Evolutionary conservation across 2,329 filamentous ascomycete genomes (phyloP).

Genomic region (Knufia fluminis): DNA sequence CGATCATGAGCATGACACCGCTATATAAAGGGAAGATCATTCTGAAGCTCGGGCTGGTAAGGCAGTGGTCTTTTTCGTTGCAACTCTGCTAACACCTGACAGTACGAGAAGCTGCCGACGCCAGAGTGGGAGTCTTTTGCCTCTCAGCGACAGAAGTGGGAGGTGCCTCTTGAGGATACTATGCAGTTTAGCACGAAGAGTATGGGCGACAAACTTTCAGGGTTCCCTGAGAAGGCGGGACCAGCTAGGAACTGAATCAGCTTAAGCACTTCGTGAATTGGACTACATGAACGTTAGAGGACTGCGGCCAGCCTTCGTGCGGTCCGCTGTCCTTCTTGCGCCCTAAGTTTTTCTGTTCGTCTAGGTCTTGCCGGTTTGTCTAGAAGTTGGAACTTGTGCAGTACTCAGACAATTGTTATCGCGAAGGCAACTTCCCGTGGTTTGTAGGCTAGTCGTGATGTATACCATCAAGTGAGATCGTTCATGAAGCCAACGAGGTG

Average conservation of each 20-base stretch:
- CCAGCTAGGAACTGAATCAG: constrained; percentile 1
- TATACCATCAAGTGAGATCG: too few relatives aligned
- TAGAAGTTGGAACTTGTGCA: too few relatives aligned
- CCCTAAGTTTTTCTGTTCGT: too few relatives aligned
- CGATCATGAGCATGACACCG: constrained; percentile 38
- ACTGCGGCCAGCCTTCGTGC: too few relatives aligned
- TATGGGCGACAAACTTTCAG: constrained; percentile 5
- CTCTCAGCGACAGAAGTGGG: constrained; percentile 15
- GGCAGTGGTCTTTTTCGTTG: background rate
- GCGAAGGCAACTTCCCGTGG: too few relatives aligned
- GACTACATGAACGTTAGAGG: too few relatives aligned
- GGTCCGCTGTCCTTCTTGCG: too few relatives aligned
- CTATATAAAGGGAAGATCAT: constrained; percentile 35
- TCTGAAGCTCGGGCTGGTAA: constrained; percentile 41
- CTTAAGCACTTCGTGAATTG: too few relatives aligned
- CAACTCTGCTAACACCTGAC: background rate
- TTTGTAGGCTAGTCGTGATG: too few relatives aligned
- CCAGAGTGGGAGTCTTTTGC: constrained; percentile 22
- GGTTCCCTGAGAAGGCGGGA: constrained; percentile 3
- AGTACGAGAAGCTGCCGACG: constrained; percentile 17
- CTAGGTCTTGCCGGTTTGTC: too few relatives aligned
- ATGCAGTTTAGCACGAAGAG: constrained; percentile 19
- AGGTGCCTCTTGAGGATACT: constrained; percentile 14
- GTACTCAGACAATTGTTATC: too few relatives aligned
- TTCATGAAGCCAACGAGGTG: too few relatives aligned